These are phyloP conservation scores for Amphibolis antarctica DNA, from an alignment of 106 monocot genomes.

Conservation along the genomic window DNA sequence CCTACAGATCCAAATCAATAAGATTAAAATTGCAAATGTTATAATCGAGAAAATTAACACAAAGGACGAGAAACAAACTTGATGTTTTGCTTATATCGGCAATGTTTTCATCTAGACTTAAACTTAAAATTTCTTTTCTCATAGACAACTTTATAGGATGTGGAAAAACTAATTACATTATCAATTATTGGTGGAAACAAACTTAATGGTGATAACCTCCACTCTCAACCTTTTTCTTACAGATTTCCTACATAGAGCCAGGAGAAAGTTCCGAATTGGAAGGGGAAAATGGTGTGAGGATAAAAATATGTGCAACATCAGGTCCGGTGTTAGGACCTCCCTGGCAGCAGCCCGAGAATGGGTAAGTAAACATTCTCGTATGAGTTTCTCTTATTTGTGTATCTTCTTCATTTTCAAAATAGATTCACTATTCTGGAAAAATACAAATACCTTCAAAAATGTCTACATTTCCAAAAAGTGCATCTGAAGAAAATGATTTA, in stretches of 20 bases:
- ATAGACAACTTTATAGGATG: too few relatives aligned
- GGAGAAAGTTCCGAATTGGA: conserved; percentile 51
- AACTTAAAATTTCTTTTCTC: too few relatives aligned
- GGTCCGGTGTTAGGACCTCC: conserved; percentile 94
- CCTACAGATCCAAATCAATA: not conserved
- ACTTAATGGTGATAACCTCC: not conserved
- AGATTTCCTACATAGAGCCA: conserved; percentile 76
- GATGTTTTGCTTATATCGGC: too few relatives aligned
- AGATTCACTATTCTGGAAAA: too few relatives aligned
- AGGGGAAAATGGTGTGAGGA: conserved; percentile 43
- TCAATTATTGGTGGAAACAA: not conserved
- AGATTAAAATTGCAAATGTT: too few relatives aligned
- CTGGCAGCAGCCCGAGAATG: conserved; percentile 96
- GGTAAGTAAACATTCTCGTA: conserved; percentile 28
- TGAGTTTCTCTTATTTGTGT: not conserved
- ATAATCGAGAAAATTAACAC: too few relatives aligned
- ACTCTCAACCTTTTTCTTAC: conserved; percentile 1
- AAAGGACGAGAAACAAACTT: too few relatives aligned
- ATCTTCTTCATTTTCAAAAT: not conserved
- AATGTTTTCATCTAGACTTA: too few relatives aligned
- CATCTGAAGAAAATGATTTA: too few relatives aligned
- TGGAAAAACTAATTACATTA: too few relatives aligned
- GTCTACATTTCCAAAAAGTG: too few relatives aligned
- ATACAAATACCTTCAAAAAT: too few relatives aligned
- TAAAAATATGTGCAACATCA: conserved; percentile 60